Conservation (phyloP, 75 land plant genomes). For the Chamaecyparis obtusa region DNA sequence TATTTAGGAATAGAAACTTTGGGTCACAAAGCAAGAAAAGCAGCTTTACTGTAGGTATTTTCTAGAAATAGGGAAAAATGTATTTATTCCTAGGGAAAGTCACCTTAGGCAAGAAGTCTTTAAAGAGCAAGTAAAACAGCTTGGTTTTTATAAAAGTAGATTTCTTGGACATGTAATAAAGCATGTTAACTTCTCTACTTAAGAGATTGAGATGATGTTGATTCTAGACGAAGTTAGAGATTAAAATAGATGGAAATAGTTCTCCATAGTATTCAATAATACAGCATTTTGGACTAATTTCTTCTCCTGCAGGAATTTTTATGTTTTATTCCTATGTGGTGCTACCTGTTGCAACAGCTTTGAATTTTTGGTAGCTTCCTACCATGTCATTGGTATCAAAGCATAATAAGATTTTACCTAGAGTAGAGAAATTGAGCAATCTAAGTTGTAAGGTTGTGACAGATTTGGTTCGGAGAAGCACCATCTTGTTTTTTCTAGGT, state of each 20-base stretch:
- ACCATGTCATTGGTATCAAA: background rate
- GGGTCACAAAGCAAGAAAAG: no score
- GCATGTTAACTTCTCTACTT: background rate
- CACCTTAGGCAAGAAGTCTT: background rate
- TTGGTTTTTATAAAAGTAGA: no score
- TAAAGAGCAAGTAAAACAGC: background rate
- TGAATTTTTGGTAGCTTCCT: background rate
- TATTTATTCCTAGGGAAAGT: no score
- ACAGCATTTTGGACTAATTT: background rate
- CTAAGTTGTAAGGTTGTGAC: background rate
- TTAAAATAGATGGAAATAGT: background rate
- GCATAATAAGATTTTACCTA: background rate
- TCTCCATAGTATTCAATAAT: background rate
- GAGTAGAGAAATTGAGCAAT: background rate
- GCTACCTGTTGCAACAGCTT: background rate
- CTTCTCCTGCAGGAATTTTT: background rate
- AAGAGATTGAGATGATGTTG: background rate
- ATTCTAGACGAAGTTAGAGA: background rate
- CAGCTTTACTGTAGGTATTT: no score
- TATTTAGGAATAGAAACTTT: no score
- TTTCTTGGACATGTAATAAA: no score
- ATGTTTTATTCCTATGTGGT: background rate
- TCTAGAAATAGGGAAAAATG: no score
- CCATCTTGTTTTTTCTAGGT: background rate
- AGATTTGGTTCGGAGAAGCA: background rate